Base-by-base conservation (phyloP, 2,329 filamentous ascomycete species). In the Raffaelea albimanens region DNA sequence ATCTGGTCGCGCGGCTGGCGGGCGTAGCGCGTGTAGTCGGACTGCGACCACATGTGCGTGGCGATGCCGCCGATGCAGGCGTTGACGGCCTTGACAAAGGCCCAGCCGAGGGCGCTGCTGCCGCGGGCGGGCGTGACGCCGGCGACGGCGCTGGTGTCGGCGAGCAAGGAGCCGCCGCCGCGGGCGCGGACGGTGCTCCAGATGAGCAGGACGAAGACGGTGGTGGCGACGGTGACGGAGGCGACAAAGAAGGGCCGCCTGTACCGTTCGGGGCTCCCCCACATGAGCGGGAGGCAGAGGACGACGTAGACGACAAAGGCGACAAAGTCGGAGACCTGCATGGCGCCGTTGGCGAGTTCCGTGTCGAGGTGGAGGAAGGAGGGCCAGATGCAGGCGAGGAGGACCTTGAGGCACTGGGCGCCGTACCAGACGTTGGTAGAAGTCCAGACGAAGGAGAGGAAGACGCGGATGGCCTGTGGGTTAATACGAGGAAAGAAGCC, bases 381-480 rank as follows among this genome's bases (percentile, higher is more conserved):
- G 0, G 59, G 57, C 20, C 56, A 57, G 19, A 61, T 55, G 16
- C 58, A 53, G 0, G 53, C 55, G 2, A 61, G 43, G 16, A 58
- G 55, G 0, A 66, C 66, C 16, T 69, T 63, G n/a, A 69, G 53
- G 23, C 59, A 62, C 16, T 69, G 59, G 5, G 39, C 44, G 11
- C 62, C 62, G 41, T 61, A 63, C 59, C 60, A 65, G 47, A 64
- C 69, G 50, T 73, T 68, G 0, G 71, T 60, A 4, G 69, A 67
- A 41, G 65, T 70, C 70, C 70, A 74, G 36, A 73, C 70, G 48
- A 73, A 72, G 51, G 72, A 72, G 11, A 74, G 60, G 44, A 73
- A 44, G 29, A 70, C 65, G 3, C 71, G 65, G 16, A 34, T 9
- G 16, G 31, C 16, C 53, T 72, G 68, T 5, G 67, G 50, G 44